Evolutionary conservation across 2,329 filamentous ascomycete species (phyloP), one percentile per base, ranked within the genome.

Genomic region (Fusarium aywerte): DNA sequence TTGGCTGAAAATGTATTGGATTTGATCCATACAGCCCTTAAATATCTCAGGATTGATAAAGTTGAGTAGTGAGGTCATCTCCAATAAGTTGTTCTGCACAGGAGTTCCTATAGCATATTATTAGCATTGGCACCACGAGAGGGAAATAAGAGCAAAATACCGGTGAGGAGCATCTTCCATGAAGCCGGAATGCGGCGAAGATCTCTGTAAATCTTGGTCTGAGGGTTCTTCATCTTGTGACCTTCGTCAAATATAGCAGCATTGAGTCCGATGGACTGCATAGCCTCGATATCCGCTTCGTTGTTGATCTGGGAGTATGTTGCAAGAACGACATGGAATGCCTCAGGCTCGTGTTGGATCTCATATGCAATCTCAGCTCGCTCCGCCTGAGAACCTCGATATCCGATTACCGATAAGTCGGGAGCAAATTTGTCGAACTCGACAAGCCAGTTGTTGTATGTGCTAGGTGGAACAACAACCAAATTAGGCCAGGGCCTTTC

Each of bases 41-140:
- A 99, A 99, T 33, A 98, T 85, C 9, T 87, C 81, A 0, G 96
- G 96, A 78, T 98, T 90, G 73, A 99, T 93, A 75, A 99, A 98
- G n/a, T 90, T 92, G 13, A 99, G 86, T 15, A 99, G 86, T 4
- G 93, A 92, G 38, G 93, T 90, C 73, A 99, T 87, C 79, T 99
- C 96, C 75, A 95, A 90, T 20, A 99, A 83, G 76, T 98, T 98
- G 80, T 99, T 96, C 77, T 96, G 92, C 3, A 99, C 85, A 0
- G 96, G 96, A 1, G 96, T 99, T 39, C 96, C 96, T 27, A 90
- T 92, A 25, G 33, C n/a, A 36, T 12, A n/a, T 7, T 27, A 39
- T 76, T 38, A 78, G 70, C 29, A 49, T 31, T 8, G 36, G 10
- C 20, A 13, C 32, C 15, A 9, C 15, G 5, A 16, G 20, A 11